Evolutionary conservation across 345 rosid species (phyloP).

Genomic region (Arabidopsis arenosa): DNA sequence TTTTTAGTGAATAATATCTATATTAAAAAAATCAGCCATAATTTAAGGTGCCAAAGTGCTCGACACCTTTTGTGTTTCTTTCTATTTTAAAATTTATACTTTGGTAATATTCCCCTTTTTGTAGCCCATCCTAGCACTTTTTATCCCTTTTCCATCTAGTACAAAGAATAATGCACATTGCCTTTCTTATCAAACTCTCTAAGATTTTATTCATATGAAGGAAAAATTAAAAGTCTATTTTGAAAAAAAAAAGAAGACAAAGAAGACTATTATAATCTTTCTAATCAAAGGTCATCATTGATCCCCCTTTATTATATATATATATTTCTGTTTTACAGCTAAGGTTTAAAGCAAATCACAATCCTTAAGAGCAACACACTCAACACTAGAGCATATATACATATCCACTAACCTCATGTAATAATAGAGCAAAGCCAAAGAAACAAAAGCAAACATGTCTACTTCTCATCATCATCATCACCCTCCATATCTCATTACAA

Average conservation of each 20-base stretch:
- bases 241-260: not conserved
- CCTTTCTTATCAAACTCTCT: slow-evolving; percentile 27
- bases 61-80: slow-evolving; percentile 41
- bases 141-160: slow-evolving; percentile 30
- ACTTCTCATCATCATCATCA: slow-evolving; percentile 43
- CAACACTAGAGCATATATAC: slow-evolving; percentile 33
- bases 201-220: not conserved
- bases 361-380: slow-evolving; percentile 26
- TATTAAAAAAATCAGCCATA: slow-evolving; percentile 7
- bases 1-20: not conserved
- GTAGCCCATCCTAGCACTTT: slow-evolving; percentile 40
- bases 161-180: slow-evolving; percentile 43
- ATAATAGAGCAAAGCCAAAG: slow-evolving; percentile 26
- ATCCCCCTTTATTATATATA: not conserved
- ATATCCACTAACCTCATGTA: not conserved
- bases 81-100: slow-evolving; percentile 32
- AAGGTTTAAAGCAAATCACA: slow-evolving; percentile 50
- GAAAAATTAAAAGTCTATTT: not conserved
- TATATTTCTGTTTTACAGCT: slow-evolving; percentile 47
- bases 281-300: slow-evolving; percentile 36
- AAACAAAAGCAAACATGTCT: slow-evolving; percentile 39
- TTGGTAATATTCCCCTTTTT: slow-evolving; percentile 38
- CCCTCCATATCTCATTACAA: slow-evolving; percentile 34
- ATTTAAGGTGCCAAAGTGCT: slow-evolving; percentile 37
- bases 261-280: not conserved